Base-by-base conservation (phyloP, 2,329 filamentous ascomycete genomes). In the Kalaharituber pfeilii region DNA sequence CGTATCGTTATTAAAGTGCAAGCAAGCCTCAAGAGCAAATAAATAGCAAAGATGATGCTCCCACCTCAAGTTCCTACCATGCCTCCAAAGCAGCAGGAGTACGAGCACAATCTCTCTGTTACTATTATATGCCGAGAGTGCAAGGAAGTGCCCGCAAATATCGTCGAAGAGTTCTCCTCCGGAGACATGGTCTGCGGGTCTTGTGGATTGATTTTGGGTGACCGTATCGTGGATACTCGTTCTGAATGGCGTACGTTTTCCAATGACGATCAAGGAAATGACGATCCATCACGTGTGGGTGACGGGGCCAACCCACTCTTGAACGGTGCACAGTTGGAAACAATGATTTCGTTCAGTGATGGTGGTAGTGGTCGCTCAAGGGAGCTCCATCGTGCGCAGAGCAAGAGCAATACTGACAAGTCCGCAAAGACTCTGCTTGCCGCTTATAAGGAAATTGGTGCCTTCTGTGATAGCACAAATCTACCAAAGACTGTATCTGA, bases 171-270 rank as follows among this genome's bases (percentile, higher is more conserved):
- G 67, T 91, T 89, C 66, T 87, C 87, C 5, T 84, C 81, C 30
- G 86, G 86, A 60, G 91, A 98, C 68, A 85, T 93, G 67, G 86
- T 98, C 53, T 98, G 91, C 67, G 84, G 78, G 56, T 86, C 83
- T 58, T 98, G 91, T 65, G 91, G 91, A 33, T 75, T 95, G 29
- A 91, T 98, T 5, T 77, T 98, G 27, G 84, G 84, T 57, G 84
- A 89, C 65, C 83, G 86, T 61, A 87, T 91, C 67, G 88, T 98
- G 66, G 93, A 98, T 67, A 93, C 86, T 57, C 84, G 93, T 59
- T 94, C 87, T 49, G 91, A 98, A 72, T 98, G 91, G 91, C 86
- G 91, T 67, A 98, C 91, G 0, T 98, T 98, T 71, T 87, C 88
- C 66, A 96, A 96, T 67, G 91, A 98, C 66, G 93, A 98, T 67